phyloP scores from a whole-genome alignment of 2,329 filamentous ascomycete genomes.

The Massarina eburnea region DNA sequence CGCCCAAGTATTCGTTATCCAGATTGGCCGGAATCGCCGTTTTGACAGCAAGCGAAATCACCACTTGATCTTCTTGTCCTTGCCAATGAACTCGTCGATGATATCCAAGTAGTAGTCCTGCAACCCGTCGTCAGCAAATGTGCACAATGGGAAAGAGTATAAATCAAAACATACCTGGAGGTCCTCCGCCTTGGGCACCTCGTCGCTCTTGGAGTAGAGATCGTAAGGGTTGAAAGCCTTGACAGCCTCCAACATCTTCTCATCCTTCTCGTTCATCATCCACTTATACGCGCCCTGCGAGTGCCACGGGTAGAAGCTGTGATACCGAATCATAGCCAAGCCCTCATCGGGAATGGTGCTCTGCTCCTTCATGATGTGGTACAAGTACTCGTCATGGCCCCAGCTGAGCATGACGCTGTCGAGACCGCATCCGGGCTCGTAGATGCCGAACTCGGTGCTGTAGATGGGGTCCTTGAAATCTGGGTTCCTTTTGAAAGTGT shows the following conservation, averaged over 20 bases:
- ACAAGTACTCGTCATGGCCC: constrained; percentile 88
- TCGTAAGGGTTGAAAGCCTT: constrained; percentile 90
- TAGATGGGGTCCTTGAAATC: constrained; percentile 73
- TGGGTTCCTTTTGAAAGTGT: constrained; percentile 75
- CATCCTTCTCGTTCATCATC: constrained; percentile 82
- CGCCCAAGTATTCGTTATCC: constrained; percentile 6
- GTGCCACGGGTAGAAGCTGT: constrained; percentile 94
- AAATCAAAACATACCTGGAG: constrained; percentile 61
- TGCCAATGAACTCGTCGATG: constrained; percentile 71
- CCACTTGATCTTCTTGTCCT: constrained; percentile 69
- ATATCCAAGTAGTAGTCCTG: constrained; percentile 72
- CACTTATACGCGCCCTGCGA: constrained; percentile 75
- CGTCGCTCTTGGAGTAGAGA: constrained; percentile 88
- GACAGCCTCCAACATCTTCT: constrained; percentile 77
- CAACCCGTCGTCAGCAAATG: constrained; percentile 8
- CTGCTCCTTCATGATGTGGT: constrained; percentile 84
- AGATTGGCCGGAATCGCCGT: constrained; percentile 9
- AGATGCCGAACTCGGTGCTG: constrained; percentile 76
- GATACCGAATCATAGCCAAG: constrained; percentile 90
- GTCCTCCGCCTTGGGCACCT: constrained; percentile 71
- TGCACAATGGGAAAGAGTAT: neutral
- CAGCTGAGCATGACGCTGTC: constrained; percentile 89
- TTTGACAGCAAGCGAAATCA: constrained; percentile 41
- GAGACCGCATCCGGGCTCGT: constrained; percentile 74
- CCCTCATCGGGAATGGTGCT: constrained; percentile 76